These are phyloP conservation scores for Rhodotorula sp. DNA, from an alignment of 1,284 basidiomycete genomes.

Conservation along the genomic window DNA sequence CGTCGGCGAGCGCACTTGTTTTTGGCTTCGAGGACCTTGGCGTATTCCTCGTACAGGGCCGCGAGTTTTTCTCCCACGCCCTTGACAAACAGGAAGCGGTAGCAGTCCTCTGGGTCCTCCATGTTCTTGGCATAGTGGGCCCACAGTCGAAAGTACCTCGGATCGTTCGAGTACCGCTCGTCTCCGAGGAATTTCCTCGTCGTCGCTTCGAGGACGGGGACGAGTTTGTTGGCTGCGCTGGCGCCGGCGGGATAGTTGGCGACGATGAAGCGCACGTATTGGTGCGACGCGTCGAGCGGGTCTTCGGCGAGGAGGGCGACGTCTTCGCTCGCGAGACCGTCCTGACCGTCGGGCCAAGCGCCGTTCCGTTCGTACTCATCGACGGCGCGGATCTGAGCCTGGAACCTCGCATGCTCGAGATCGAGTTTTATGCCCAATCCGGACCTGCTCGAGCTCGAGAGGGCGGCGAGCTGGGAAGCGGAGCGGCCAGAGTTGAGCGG, in stretches of 20 bases:
- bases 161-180: constrained; percentile 75
- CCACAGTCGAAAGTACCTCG: constrained; percentile 88
- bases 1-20: constrained; percentile 61
- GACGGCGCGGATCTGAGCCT: constrained; percentile 50
- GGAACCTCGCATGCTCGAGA: constrained; percentile 52
- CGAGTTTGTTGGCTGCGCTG: constrained; percentile 57
- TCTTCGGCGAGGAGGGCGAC: constrained; percentile 50
- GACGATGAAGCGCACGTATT: constrained; percentile 41
- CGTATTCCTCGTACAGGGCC: constrained; percentile 82
- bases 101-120: constrained; percentile 63
- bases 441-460: constrained; percentile 51
- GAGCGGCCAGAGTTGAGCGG: constrained; percentile 58
- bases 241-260: constrained; percentile 54
- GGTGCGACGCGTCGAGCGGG: constrained; percentile 53
- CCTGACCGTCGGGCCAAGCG: constrained; percentile 58
- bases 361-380: constrained; percentile 44
- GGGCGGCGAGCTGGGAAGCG: constrained; percentile 56
- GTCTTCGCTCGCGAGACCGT: constrained; percentile 51
- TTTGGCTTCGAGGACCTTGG: constrained; percentile 67
- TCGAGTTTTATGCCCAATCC: constrained; percentile 52
- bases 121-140: constrained; percentile 67
- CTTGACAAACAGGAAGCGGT: constrained; percentile 69
- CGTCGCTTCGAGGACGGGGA: constrained; percentile 72
- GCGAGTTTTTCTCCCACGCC: constrained; percentile 77
- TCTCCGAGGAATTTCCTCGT: constrained; percentile 77